Base-by-base conservation (phyloP, 768 basidiomycete species). In the Mrakia frigida region DNA sequence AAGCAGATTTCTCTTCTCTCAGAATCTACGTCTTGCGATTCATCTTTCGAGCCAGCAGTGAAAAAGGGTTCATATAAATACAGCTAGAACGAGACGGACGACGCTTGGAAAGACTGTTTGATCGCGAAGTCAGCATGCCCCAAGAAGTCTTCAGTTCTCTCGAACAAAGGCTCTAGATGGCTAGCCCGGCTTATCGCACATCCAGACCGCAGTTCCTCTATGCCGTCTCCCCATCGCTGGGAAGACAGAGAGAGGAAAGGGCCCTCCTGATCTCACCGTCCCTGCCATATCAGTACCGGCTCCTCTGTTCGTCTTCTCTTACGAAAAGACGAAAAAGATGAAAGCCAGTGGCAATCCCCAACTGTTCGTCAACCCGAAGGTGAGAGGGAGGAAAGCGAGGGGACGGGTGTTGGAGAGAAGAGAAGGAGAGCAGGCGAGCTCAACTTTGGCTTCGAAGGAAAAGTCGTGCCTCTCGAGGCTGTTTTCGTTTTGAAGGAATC, bases 331-430 rank as follows among this genome's bases (percentile, higher is more conserved):
- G 25, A 10, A 25, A 6, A 25, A 39, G 37, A 11, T 11, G 25
- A 16, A n/a, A 37, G 37, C 35, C 39, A 68, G 65, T 68, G 65
- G 65, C 65, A 50, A 23, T 35, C 65, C 65, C 65, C 65, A 68
- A 23, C 65, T 68, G 37, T 68, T 68, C 65, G 65, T 68, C 65
- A 68, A 68, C 65, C 31, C 65, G 65, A 68, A n/a, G 31, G 65
- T 68, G 65, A 68, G 65, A 68, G 65, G 65, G 65, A 68, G 65
- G 65, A 35, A 68, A n/a, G 65, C 65, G 65, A 68, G 65, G 65
- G 65, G 37, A 35, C 33, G 35, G 65, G 65, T 68, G 11, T 39
- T 61, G 10, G 60, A 61, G 37, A 21, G 61, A 37, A 28, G 1
- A n/a, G 3, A 1, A 35, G 33, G 33, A 35, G 37, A 18, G 18